phyloP scores from a whole-genome alignment of 768 basidiomycete species.

The Mycena rebaudengoi region DNA sequence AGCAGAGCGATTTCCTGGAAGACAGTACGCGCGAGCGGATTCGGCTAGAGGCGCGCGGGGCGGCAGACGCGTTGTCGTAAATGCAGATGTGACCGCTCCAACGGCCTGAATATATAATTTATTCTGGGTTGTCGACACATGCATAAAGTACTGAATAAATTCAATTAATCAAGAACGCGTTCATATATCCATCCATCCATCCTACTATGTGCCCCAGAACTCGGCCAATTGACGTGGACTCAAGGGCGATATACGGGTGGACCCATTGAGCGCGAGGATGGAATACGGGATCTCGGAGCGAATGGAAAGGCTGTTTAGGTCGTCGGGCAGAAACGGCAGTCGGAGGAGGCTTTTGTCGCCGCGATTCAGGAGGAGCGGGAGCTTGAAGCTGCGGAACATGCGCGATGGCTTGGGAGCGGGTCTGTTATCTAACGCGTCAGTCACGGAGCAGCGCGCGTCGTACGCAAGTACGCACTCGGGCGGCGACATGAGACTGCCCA shows the following conservation, averaged over 20 bases:
- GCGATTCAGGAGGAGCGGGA: conserved; percentile 5
- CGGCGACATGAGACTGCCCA: conserved; percentile 13
- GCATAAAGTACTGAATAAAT: no score
- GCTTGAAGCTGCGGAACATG: conserved; percentile 12
- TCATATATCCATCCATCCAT: no score
- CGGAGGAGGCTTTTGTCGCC: background rate
- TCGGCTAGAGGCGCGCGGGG: no score
- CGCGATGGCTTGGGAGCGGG: background rate
- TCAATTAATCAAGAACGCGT: no score
- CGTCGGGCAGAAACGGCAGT: conserved; percentile 8
- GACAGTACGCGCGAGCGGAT: no score
- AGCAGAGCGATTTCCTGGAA: no score
- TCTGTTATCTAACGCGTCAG: background rate
- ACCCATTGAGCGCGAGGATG: conserved; percentile 13
- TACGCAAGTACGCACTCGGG: conserved; percentile 2
- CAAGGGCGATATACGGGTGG: conserved; percentile 17
- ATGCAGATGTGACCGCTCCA: no score
- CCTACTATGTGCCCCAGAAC: no score
- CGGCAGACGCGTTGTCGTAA: no score
- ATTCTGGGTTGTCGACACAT: no score
- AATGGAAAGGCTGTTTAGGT: conserved; percentile 13
- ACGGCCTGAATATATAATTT: no score
- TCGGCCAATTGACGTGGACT: conserved; percentile 1
- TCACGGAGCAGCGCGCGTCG: background rate
- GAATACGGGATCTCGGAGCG: conserved; percentile 7